Percentiles rank a stretch among this genome's conserved stretches.
Evolutionary conservation across 2,329 filamentous ascomycete genomes (phyloP).

Genomic region (Truncatella angustata): DNA sequence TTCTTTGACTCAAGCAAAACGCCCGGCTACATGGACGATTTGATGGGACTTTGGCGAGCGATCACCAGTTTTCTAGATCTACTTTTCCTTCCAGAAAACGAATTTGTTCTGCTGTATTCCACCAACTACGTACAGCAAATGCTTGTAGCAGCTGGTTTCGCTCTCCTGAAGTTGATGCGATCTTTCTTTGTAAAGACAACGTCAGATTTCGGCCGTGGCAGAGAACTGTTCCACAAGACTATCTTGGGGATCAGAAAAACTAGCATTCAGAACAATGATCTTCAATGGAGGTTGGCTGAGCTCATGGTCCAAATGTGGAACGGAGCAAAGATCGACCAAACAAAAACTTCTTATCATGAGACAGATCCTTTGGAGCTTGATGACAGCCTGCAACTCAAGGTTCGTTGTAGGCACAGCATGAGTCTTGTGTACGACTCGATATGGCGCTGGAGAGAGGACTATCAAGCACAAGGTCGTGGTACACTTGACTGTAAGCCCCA

Average conservation of each 20-base stretch:
- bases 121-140: conserved; percentile 82
- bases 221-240: conserved; percentile 68
- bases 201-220: conserved; percentile 66
- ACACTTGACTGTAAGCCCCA: conserved; percentile 64
- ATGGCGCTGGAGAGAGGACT: conserved; percentile 83
- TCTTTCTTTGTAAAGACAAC: conserved; percentile 74
- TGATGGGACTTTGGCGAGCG: conserved; percentile 73
- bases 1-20: conserved; percentile 78
- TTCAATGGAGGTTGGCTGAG: conserved; percentile 76
- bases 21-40: conserved; percentile 68
- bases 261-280: conserved; percentile 74
- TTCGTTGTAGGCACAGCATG: conserved; percentile 83
- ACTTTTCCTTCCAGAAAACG: conserved; percentile 54
- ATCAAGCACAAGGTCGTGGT: conserved; percentile 67
- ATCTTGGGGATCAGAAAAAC: conserved; percentile 69
- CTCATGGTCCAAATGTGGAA: conserved; percentile 90
- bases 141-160: conserved; percentile 78
- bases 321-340: conserved; percentile 54
- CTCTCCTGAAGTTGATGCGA: conserved; percentile 73
- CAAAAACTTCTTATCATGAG: conserved; percentile 44
- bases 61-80: conserved; percentile 68
- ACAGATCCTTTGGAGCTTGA: conserved; percentile 57
- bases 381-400: conserved; percentile 73
- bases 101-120: conserved; percentile 61
- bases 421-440: conserved; percentile 82